A percentile compares a stretch with the other conserved stretches of the same genome.
phyloP scores from a whole-genome alignment of 345 rosid genomes.

The Moringa oleifera region DNA sequence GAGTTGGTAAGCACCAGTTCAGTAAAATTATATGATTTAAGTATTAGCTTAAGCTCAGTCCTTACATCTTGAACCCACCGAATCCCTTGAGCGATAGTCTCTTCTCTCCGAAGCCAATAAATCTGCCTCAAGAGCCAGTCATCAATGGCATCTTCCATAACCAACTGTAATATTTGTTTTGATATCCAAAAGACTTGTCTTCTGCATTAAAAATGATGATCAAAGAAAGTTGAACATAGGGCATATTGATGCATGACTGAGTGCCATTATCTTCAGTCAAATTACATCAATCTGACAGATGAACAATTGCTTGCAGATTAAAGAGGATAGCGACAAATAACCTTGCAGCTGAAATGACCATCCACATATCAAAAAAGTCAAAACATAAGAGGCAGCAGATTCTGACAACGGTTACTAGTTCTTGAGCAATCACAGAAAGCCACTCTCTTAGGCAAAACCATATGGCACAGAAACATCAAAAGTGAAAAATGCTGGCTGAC shows the following conservation, averaged over 20 bases:
- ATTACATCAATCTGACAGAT: not conserved
- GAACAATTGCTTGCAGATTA: not conserved
- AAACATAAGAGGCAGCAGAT: not conserved
- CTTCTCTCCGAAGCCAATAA: slow-evolving; percentile 80
- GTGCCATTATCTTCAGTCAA: not conserved
- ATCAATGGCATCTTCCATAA: slow-evolving; percentile 99
- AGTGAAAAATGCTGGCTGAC: not conserved
- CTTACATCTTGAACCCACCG: slow-evolving; percentile 95
- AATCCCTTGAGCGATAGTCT: slow-evolving; percentile 70
- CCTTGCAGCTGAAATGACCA: not conserved
- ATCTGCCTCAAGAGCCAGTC: slow-evolving; percentile 91
- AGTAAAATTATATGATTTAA: no score
- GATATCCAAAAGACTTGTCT: slow-evolving; percentile 99
- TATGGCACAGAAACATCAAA: no score
- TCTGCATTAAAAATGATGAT: slow-evolving; percentile 37
- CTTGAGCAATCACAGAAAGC: no score
- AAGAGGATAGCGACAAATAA: not conserved
- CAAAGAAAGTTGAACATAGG: slow-evolving; percentile 12
- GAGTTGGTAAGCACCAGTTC: not conserved
- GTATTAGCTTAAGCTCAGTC: slow-evolving; percentile 6
- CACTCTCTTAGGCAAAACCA: no score
- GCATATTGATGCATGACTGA: slow-evolving; percentile 1
- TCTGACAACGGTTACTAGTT: not conserved
- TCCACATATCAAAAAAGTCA: not conserved
- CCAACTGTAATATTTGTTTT: slow-evolving; percentile 85